These are phyloP conservation scores for Gossypium mustelinum DNA, from an alignment of 345 rosid genomes.

Conservation along the genomic window DNA sequence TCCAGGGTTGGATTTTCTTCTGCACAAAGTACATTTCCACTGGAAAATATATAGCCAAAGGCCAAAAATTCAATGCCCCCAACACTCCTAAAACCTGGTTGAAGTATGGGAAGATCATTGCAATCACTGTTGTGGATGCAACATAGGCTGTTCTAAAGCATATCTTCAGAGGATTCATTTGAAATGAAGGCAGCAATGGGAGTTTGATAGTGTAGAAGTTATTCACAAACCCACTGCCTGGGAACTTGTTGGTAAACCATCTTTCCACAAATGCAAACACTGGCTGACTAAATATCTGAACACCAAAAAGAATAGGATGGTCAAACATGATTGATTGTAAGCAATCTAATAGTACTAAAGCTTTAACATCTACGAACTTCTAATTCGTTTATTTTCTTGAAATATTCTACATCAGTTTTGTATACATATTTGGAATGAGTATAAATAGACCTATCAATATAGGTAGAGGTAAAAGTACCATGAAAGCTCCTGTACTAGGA, in stretches of 20 bases:
- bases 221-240: conserved; percentile 37
- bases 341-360: no score
- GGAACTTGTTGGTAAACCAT: conserved; percentile 39
- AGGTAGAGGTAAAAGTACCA: no score
- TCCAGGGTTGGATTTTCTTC: conserved; percentile 47
- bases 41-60: conserved; percentile 53
- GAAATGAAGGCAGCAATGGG: conserved; percentile 30
- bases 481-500: no score
- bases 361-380: no score
- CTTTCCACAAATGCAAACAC: conserved; percentile 57
- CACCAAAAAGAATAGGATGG: not conserved
- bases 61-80: conserved; percentile 74
- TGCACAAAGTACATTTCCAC: conserved; percentile 64
- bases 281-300: conserved; percentile 63
- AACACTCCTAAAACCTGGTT: conserved; percentile 49
- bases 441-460: not conserved
- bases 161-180: conserved; percentile 34
- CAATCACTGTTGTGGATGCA: conserved; percentile 33
- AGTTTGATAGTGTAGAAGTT: conserved; percentile 29
- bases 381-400: no score
- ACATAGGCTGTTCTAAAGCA: conserved; percentile 46
- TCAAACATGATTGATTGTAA: not conserved
- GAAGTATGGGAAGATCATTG: conserved; percentile 60
- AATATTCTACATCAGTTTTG: no score
- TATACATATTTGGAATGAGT: no score